Conservation (phyloP, 768 basidiomycete species). For the Daedaleopsis sinensis region DNA sequence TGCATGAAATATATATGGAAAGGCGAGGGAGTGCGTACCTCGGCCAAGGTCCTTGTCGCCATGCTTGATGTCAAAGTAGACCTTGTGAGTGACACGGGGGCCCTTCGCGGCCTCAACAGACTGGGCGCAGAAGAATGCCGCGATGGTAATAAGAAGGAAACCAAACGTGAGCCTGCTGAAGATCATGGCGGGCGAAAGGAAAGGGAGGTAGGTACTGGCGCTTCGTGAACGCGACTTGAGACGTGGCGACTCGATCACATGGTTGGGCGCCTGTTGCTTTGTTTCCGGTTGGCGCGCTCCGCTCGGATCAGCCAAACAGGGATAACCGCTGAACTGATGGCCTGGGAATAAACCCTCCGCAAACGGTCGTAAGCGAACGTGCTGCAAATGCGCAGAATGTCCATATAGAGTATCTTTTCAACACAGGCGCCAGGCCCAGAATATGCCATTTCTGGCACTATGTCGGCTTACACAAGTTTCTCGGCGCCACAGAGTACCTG, state of each 20-base stretch:
- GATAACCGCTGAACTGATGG: too few relatives aligned
- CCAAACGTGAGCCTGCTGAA: conserved; percentile 65
- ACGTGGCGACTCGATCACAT: conserved; percentile 21
- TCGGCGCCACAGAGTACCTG: too few relatives aligned
- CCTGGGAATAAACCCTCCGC: too few relatives aligned
- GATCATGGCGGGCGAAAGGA: conserved; percentile 43
- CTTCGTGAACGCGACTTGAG: conserved; percentile 5
- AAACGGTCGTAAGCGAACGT: too few relatives aligned
- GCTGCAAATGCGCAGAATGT: too few relatives aligned
- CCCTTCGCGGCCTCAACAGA: conserved; percentile 82
- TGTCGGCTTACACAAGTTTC: too few relatives aligned
- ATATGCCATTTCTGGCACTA: too few relatives aligned
- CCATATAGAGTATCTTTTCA: too few relatives aligned
- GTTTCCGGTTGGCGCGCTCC: not conserved
- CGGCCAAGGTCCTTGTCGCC: conserved; percentile 87
- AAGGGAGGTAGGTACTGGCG: conserved; percentile 16
- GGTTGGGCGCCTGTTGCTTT: not conserved
- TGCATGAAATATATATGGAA: conserved; percentile 1
- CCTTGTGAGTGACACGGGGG: conserved; percentile 89
- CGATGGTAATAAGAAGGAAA: conserved; percentile 63
- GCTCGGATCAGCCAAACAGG: not conserved
- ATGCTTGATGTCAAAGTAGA: conserved; percentile 95
- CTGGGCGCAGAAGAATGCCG: conserved; percentile 71
- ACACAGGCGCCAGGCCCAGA: too few relatives aligned
- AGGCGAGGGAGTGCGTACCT: conserved; percentile 46